Evolutionary conservation across 139 green algal species (phyloP).

Genomic region (Picochlorum costavermella): DNA sequence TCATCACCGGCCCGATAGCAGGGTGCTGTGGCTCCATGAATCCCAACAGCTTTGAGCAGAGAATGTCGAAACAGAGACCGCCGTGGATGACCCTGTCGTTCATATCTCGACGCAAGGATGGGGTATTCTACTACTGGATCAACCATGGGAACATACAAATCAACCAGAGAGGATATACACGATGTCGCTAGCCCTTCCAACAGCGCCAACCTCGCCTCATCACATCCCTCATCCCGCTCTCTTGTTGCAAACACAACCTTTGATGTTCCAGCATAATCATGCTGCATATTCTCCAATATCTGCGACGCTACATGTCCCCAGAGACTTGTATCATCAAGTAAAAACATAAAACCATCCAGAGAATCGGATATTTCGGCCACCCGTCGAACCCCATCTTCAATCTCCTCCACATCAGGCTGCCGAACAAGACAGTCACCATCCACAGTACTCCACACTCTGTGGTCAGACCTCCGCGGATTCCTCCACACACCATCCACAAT

Average conservation of each 20-base stretch:
- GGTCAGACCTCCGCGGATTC: not conserved
- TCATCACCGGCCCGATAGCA: not conserved
- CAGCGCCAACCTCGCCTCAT: conserved; percentile 6
- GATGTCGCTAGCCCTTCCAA: conserved; percentile 25
- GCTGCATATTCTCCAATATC: conserved; percentile 34
- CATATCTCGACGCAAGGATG: too few relatives aligned
- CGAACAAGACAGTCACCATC: conserved; percentile 29
- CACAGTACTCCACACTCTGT: conserved; percentile 14
- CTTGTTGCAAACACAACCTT: conserved; percentile 35
- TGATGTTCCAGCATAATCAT: conserved; percentile 33
- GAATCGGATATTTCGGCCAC: conserved; percentile 52
- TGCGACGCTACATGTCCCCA: conserved; percentile 38
- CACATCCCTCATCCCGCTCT: not conserved
- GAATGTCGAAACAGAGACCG: not conserved
- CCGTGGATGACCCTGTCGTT: too few relatives aligned
- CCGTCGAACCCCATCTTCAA: conserved; percentile 31
- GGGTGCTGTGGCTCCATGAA: not conserved
- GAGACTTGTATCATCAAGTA: conserved; percentile 47
- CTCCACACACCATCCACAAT: conserved; percentile 46
- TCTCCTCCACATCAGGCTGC: conserved; percentile 28
- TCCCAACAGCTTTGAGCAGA: not conserved
- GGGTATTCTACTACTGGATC: not conserved
- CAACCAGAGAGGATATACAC: conserved; percentile 21
- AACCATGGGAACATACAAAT: conserved; percentile 36
- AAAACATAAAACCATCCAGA: conserved; percentile 53